Evolutionary conservation across 352 stramenopile species (phyloP), one percentile per base, ranked within the genome.

Genomic region (Pythium guiyangense): DNA sequence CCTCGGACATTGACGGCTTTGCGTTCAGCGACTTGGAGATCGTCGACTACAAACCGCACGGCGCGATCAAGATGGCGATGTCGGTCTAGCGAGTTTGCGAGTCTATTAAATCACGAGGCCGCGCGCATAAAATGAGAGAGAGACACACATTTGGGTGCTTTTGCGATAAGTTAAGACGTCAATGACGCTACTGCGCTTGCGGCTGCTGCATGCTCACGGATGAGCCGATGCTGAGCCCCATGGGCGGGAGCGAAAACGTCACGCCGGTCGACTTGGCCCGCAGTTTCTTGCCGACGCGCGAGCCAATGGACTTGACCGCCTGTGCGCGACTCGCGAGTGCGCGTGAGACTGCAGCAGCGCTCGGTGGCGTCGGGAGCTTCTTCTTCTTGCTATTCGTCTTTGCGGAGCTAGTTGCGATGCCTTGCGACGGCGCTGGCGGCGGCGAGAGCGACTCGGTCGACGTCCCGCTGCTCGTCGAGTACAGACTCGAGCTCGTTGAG

Each of bases 31-130:
- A 99, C 70, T 98, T 99, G 52, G 88, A 95, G 52, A 64, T 99
- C 14, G 77, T 95, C 18, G 94, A 87, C 42, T 99, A 99, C 79
- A 86, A 95, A 27, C 97, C 97, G 6, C 85, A 99, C 59, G 90
- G 89, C 57, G 84, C 91, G 46, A 99, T 99, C 73, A 98, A 99
- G 71, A 99, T 99, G 97, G 88, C 98, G 63, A 99, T 99, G 97
- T 97, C 97, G 8, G 97, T 96, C 6, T 94, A 72, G 55, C 37
- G 10, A 49, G 2, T 3, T 34, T 15, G 10, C n/a, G 17, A 53
- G 8, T 29, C 47, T 6, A n/a, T 10, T 9, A 18, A 42, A n/a
- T n/a, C n/a, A n/a, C n/a, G 11, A 40, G 47, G 3, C 35, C 17
- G 43, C 6, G 6, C 1, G 6, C 43, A 34, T 15, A 34, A 31